Evolutionary conservation across 192 early-diverging fungal genomes (phyloP), one percentile per base, ranked within the genome.

Genomic region (Coemansia reversa): DNA sequence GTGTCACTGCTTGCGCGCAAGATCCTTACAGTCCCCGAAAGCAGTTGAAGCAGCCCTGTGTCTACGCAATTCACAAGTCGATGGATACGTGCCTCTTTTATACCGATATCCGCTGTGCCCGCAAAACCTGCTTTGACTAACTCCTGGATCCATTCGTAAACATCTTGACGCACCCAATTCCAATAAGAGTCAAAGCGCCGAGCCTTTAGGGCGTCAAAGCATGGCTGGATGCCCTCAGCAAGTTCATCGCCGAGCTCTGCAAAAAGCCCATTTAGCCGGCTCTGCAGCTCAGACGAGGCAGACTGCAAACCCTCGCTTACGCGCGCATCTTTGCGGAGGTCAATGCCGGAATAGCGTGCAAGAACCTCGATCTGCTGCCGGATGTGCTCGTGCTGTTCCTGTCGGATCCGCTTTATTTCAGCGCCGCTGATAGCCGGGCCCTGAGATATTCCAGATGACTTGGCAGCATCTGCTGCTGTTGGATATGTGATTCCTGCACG

Each of bases 121-220:
- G 33, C 3, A 35, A 11, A 7, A 0, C 33, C 11, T 35, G 33
- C 33, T 7, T 11, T 35, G 33, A 94, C 84, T 49, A 91, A 86
- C 67, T 91, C 89, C 66, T 93, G 94, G 69, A 90, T 91, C 54
- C 56, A 35, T 23, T 47, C 66, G 68, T 55, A 84, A 55, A 24
- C 67, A 30, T 52, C 69, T 51, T 67, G 72, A 59, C 51, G 71
- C 60, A 93, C 83, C 93, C 94, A 97, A 83, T 97, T 94, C 94
- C 94, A 97, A 86, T 89, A 88, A 50, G 96, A 98, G 67, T 98
- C 94, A 72, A 92, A 98, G 27, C 63, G 84, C 50, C 96, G 90
- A 35, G 90, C 91, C 83, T 93, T 97, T 62, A 87, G 82, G n/a
- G 78, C 77, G 48, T 84, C 87, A 76, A 97, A 97, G 5, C 81